Base-by-base conservation (phyloP, 352 stramenopile genomes). In the Phytopythium sindhum region DNA sequence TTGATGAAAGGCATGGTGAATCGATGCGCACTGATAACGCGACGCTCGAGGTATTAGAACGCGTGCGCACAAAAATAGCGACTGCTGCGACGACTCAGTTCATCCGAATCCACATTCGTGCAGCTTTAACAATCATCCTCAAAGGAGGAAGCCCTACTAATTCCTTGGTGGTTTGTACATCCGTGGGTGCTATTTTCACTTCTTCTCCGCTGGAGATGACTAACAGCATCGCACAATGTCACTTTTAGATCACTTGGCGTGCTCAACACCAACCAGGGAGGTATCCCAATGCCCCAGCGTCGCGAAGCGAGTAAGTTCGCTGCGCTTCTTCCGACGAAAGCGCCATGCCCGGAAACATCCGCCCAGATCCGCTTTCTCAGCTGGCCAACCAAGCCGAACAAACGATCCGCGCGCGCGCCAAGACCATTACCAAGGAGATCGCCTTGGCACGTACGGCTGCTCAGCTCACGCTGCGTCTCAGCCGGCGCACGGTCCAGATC, bases 391-490 rank as follows among this genome's bases (percentile, higher is more conserved):
- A 68, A 50, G 61, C 65, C 4, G 57, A 60, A 54, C 26, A 59
- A 56, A 48, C 47, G 23, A 60, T 74, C 15, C 60, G 68, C 41
- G 57, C 47, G 4, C 60, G 69, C 9, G 65, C 65, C 10, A 69
- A 60, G 35, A 55, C 61, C 24, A 56, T 74, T 33, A 57, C 72
- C 14, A 57, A 31, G 33, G 65, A 74, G 35, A 68, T 72, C 17
- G 64, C 64, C 4, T 54, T 64, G 19, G 68, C 68, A 11, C 52
- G 57, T 21, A 72, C 68, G 10, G 64, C 59, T 23, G 51, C 64
- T 21, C 68, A 65, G 24, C 65, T 72, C 19, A 58, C 57, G 23
- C 41, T 75, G 6, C 60, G 67, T 44, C 64, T 75, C 31, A 70
- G 60, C 17, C 50, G 39, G 35, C 28, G 10, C 4, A 67, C 64